Percentiles rank a stretch among this genome's conserved stretches.
Evolutionary conservation across 1,284 basidiomycete species (phyloP).

Genomic region (Leccinum pachyderme): DNA sequence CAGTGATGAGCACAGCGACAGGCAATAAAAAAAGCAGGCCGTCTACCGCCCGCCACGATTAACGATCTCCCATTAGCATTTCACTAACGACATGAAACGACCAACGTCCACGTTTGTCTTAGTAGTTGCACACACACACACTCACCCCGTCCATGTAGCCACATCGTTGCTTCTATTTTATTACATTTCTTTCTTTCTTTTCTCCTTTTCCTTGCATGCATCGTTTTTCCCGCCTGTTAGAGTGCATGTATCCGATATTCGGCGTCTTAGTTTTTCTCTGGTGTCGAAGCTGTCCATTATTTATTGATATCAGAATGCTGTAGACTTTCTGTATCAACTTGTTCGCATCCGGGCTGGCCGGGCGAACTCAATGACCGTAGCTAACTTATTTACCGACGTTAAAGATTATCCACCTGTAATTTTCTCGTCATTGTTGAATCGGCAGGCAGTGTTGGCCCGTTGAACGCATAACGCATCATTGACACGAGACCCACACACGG

Average conservation of each 20-base stretch:
- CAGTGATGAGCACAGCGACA: slow-evolving; percentile 46
- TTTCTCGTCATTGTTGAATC: slow-evolving; percentile 2
- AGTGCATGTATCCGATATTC: slow-evolving; percentile 17
- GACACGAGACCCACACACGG: neutral
- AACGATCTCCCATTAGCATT: slow-evolving; percentile 8
- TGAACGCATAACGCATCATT: neutral
- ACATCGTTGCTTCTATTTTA: slow-evolving; percentile 1
- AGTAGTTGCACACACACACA: slow-evolving; percentile 1
- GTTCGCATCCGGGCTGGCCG: slow-evolving; percentile 12
- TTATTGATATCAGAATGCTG: slow-evolving; percentile 19
- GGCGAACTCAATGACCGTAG: neutral
- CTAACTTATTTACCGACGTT: slow-evolving; percentile 1
- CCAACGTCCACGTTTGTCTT: slow-evolving; percentile 3
- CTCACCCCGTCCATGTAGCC: slow-evolving; percentile 13
- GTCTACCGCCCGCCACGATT: slow-evolving; percentile 7
- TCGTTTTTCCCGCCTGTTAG: neutral
- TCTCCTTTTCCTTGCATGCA: slow-evolving; percentile 4
- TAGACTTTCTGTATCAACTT: slow-evolving; percentile 12
- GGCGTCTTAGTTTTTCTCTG: neutral
- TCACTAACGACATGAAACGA: slow-evolving; percentile 4
- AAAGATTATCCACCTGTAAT: slow-evolving; percentile 12
- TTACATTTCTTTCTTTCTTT: neutral
- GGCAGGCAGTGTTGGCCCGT: neutral
- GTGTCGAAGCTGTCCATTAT: slow-evolving; percentile 8
- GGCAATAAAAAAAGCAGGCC: slow-evolving; percentile 27